These are phyloP conservation scores for Colletotrichum spaethianum DNA, from an alignment of 2,329 filamentous ascomycete genomes.

Conservation along the genomic window DNA sequence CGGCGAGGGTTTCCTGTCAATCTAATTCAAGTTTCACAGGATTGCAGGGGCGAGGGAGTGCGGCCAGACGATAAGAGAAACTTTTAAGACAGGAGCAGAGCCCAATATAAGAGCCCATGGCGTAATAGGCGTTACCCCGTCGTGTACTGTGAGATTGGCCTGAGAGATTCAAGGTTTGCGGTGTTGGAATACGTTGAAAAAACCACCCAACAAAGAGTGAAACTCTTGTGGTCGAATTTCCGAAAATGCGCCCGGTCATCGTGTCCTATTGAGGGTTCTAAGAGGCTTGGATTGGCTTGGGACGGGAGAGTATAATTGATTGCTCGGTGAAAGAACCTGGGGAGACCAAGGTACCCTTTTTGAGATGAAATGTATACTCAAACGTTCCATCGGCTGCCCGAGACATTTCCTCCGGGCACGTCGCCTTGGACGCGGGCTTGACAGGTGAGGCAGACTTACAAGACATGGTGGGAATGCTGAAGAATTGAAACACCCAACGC, in stretches of 20 bases:
- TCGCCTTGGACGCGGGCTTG: not conserved
- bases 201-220: not conserved
- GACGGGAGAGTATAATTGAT: not conserved
- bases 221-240: not conserved
- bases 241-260: not conserved
- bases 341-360: not conserved
- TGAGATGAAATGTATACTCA: not conserved
- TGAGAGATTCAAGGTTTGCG: not conserved
- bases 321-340: not conserved
- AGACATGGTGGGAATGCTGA: slow-evolving; percentile 7
- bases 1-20: not conserved
- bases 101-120: not conserved
- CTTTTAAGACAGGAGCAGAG: not conserved
- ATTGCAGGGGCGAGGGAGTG: not conserved
- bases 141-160: not conserved
- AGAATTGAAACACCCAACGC: slow-evolving; percentile 3
- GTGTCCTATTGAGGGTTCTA: not conserved
- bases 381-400: not conserved
- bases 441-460: not conserved
- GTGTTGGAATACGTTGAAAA: not conserved
- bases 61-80: not conserved
- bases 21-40: slow-evolving; percentile 4
- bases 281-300: not conserved
- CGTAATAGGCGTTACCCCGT: no score
- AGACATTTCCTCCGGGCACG: not conserved